Evolutionary conservation across 495 filamentous ascomycete genomes (phyloP), one percentile per base, ranked within the genome.

Genomic region (Neurospora sp.): DNA sequence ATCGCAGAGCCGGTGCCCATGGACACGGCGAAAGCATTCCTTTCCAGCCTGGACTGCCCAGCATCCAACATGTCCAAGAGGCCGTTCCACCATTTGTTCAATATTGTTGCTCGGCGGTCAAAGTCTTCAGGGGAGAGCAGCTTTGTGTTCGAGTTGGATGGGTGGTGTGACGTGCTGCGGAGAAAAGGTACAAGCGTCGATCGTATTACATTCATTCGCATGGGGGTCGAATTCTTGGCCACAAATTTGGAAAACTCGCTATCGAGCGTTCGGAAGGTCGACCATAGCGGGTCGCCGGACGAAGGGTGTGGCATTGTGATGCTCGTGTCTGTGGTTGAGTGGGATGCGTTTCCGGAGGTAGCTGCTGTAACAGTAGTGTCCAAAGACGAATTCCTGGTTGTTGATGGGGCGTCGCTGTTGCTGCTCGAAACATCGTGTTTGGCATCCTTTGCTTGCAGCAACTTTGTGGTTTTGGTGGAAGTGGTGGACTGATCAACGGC

Each of bases 71-170:
- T 90, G 72, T 94, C 93, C 59, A 98, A 82, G 66, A 99, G 86
- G 9, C 91, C 94, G 44, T 88, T 93, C 96, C 96, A 99, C 96
- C 96, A 99, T 79, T 93, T 96, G 77, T 97, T 94, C 54, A 98
- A 84, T 42, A 96, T 92, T 44, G 89, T 89, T 5, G 92, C 88
- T 72, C 96, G 86, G 42, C 93, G 89, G 74, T 99, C 96, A 54
- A 98, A 81, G 79, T 97, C 94, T 84, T 98, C 96, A 7, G 93
- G 86, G 39, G 88, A 83, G 23, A 86, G 74, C 39, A 75, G 37
- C 42, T 85, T 85, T 74, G 84, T 86, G 69, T 86, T 86, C 75
- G 84, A 86, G 75, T 89, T 91, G 5, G 92, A 94, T 2, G 89
- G 82, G 76, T 96, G 91, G n/a, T 88, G 80, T 62, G 89, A 87